These are phyloP conservation scores for Diaporthe ampelina DNA, from an alignment of 2,329 filamentous ascomycete genomes.

Conservation along the genomic window DNA sequence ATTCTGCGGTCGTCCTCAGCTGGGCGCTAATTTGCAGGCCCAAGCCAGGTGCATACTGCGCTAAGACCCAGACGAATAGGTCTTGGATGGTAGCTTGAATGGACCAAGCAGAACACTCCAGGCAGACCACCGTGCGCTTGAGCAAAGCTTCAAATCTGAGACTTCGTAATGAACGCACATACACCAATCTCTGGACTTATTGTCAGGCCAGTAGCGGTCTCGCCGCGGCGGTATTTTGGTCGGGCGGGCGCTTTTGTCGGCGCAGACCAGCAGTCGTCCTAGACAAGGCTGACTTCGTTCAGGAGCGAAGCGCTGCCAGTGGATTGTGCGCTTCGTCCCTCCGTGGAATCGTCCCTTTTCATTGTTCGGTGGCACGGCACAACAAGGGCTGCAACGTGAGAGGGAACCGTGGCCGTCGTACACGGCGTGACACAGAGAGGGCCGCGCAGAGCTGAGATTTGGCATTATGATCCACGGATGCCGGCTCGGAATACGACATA, in stretches of 20 bases:
- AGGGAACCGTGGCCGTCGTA: constrained; percentile 12
- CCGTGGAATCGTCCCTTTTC: constrained; percentile 17
- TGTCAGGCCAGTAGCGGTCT: neutral
- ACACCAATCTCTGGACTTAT: neutral
- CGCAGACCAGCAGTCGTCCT: constrained; percentile 7
- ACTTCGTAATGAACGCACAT: neutral
- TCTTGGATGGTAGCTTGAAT: neutral
- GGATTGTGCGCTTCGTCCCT: constrained; percentile 5
- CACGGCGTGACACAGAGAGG: constrained; percentile 15
- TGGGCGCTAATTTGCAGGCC: neutral
- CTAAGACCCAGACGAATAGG: neutral
- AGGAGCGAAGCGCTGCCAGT: constrained; percentile 36
- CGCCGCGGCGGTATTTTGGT: constrained; percentile 27
- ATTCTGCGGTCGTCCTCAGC: too few species aligned
- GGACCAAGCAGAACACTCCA: neutral
- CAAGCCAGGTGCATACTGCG: neutral
- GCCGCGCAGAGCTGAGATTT: constrained; percentile 34
- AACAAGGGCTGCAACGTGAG: constrained; percentile 13
- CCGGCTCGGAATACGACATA: constrained; percentile 39
- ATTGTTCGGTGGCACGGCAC: constrained; percentile 34
- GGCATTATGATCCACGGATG: constrained; percentile 39
- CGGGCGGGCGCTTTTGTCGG: constrained; percentile 12
- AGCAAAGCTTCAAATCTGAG: neutral
- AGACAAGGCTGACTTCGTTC: constrained; percentile 33
- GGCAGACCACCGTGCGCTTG: neutral